Evolutionary conservation across 257 asterid genomes (phyloP), one percentile per base, ranked within the genome.

Genomic region (Echium plantagineum): DNA sequence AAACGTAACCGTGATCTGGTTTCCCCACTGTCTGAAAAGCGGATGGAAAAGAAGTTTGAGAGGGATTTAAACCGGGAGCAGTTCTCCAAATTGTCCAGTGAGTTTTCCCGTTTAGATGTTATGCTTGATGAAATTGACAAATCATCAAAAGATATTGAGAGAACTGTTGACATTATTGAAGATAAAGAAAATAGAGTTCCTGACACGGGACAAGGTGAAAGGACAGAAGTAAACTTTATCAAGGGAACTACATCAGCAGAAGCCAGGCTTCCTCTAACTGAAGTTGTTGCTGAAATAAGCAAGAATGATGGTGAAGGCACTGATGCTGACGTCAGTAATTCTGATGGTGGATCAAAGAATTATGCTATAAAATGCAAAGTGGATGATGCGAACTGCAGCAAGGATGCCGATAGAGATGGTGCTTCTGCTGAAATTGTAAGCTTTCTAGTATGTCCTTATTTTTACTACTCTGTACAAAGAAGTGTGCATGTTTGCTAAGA

Each of bases 11-110:
- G 94, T 22, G 98, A 88, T 75, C 63, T 91, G 74, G 54, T 86
- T 60, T 88, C 98, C 63, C 95, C 98, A 59, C 67, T 86, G 76
- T 84, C 97, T 5, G 95, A 88, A 72, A 81, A 73, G 80, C 83
- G 95, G 76, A 72, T 72, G 31, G 87, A 80, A 66, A 91, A 89
- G 80, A 91, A 79, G 77, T 77, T 77, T 47, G 94, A 71, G 63
- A 69, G 76, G 59, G 69, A 63, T 73, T 62, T 65, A 56, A 74
- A 69, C 66, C 85, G 63, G 62, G 84, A 82, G 63, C 31, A 80
- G 5, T 70, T 77, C 68, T 79, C 81, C 31, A 70, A 69, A 67
- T 67, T 72, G 75, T 66, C 76, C 26, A 82, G 59, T 69, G 86
- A 83, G 59, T 73, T 81, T 66, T 82, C 85, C 59, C 66, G 75